phyloP scores from a whole-genome alignment of 2,329 filamentous ascomycete species.

The Microsporum audouinii region DNA sequence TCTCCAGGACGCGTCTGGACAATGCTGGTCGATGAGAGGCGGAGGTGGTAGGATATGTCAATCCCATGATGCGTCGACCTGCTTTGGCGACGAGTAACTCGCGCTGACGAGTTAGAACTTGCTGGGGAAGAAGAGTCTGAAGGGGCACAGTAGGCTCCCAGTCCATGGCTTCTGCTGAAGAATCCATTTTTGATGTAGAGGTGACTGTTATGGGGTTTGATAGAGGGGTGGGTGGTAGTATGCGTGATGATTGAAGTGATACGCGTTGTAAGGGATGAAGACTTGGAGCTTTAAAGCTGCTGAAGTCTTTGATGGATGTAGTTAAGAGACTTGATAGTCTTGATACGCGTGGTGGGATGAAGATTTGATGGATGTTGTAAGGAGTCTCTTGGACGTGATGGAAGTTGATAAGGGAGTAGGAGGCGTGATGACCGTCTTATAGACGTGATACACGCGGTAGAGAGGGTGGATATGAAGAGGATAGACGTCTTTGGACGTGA shows the following conservation, averaged over 20 bases:
- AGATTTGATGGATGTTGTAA: not conserved
- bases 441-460: not conserved
- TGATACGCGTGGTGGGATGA: not conserved
- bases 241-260: not conserved
- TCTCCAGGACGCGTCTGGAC: not conserved
- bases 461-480: not conserved
- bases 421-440: not conserved
- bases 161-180: slow-evolving; percentile 3
- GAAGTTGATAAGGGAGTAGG: not conserved
- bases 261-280: not conserved
- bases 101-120: slow-evolving; percentile 3
- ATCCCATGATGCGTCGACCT: not conserved
- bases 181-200: not conserved
- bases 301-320: not conserved
- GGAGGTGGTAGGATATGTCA: not conserved
- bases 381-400: not conserved
- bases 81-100: not conserved
- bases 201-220: not conserved
- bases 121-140: not conserved
- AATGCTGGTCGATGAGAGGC: not conserved
- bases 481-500: not conserved
- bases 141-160: slow-evolving; percentile 6
- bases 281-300: not conserved
- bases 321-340: not conserved
- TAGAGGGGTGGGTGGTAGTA: not conserved